These are phyloP conservation scores for Flagelloscypha sp. DNA, from an alignment of 768 basidiomycete genomes.

Conservation along the genomic window DNA sequence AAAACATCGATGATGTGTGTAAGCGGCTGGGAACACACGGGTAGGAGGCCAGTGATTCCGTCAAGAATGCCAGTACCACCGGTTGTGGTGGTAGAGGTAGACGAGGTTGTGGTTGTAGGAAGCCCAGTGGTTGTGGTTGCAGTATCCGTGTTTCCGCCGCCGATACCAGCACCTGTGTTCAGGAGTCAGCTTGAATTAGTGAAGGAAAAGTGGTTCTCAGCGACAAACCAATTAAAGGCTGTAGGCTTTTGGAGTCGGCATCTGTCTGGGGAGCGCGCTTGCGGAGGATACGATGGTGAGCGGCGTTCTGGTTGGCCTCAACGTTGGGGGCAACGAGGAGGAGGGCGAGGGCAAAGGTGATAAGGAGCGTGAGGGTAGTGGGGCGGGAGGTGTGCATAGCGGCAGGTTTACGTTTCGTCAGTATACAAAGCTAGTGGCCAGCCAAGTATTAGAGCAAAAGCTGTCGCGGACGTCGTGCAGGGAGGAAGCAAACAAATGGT, in stretches of 20 bases:
- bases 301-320: constrained; percentile 35
- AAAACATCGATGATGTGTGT: too few relatives aligned
- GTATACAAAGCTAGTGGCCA: constrained; percentile 2
- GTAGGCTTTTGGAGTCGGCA: constrained; percentile 4
- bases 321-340: constrained; percentile 35
- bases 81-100: constrained; percentile 1
- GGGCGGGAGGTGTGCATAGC: constrained; percentile 44
- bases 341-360: constrained; percentile 48
- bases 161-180: not conserved
- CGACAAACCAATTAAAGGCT: not conserved
- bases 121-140: constrained; percentile 1
- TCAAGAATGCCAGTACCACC: too few relatives aligned
- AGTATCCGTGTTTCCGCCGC: not conserved
- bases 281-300: constrained; percentile 58
- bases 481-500: constrained; percentile 4
- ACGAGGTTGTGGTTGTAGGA: constrained; percentile 7
- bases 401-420: constrained; percentile 4
- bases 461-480: constrained; percentile 12
- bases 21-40: too few relatives aligned
- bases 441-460: constrained; percentile 6
- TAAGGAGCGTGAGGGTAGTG: constrained; percentile 55
- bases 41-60: too few relatives aligned
- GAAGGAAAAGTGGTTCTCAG: too few relatives aligned
- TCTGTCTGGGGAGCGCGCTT: constrained; percentile 45
- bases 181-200: too few relatives aligned